Conservation (phyloP, 768 basidiomycete genomes). For the Suillus fuscotomentosus region DNA sequence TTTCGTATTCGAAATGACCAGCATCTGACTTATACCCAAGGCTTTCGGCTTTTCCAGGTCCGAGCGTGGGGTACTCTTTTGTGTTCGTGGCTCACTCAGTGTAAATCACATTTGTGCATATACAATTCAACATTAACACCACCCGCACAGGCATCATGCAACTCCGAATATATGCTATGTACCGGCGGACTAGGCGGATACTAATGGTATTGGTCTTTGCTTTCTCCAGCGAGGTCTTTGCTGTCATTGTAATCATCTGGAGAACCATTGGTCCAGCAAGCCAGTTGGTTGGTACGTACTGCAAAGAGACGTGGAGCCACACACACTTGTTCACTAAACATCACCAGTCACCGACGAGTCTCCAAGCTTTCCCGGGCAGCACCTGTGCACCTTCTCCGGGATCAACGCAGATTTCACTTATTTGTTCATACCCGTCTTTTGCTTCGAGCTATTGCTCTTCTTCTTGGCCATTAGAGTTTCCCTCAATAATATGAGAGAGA, state of each 20-base stretch:
- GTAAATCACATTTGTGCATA: conserved; percentile 6
- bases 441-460: conserved; percentile 27
- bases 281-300: not conserved
- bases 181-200: conserved; percentile 22
- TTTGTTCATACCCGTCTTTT: conserved; percentile 29
- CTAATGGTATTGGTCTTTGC: conserved; percentile 15
- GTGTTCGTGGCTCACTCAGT: conserved; percentile 32
- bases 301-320: not conserved
- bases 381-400: conserved; percentile 23
- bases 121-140: conserved; percentile 6
- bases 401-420: conserved; percentile 21
- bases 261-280: conserved; percentile 26
- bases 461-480: conserved; percentile 20
- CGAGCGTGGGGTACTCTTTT: conserved; percentile 32
- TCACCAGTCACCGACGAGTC: conserved; percentile 10
- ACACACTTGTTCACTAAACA: not conserved
- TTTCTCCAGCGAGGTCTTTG: conserved; percentile 23
- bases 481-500: conserved; percentile 10
- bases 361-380: not conserved
- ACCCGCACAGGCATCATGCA: conserved; percentile 26
- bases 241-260: conserved; percentile 26
- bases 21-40: conserved; percentile 7
- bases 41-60: conserved; percentile 26
- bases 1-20: not conserved
- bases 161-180: conserved; percentile 34